Conservation (phyloP, 768 basidiomycete species). For the Macrocybe gigantea region DNA sequence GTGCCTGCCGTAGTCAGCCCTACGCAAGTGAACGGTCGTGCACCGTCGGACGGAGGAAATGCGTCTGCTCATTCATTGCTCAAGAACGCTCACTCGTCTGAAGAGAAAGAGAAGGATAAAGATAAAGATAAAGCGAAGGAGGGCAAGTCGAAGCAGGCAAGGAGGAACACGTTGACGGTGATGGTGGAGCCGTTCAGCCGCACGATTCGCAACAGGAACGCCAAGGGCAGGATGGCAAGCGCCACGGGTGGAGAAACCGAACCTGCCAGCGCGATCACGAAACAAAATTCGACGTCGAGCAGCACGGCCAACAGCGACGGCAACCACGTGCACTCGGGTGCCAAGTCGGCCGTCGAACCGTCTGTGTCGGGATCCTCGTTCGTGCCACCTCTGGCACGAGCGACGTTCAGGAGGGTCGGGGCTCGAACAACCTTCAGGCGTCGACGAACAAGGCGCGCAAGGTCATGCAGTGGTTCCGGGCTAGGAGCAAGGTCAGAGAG, state of each 20-base stretch:
- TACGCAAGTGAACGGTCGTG: conserved; percentile 22
- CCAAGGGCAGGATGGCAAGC: conserved; percentile 26
- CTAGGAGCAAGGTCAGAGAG: conserved; percentile 51
- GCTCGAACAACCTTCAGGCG: conserved; percentile 28
- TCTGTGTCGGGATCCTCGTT: conserved; percentile 12
- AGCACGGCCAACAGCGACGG: not conserved
- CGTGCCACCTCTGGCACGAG: conserved; percentile 29
- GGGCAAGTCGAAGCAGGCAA: conserved; percentile 46
- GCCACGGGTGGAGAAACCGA: conserved; percentile 14
- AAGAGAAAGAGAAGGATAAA: conserved; percentile 9
- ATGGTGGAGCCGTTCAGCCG: conserved; percentile 78
- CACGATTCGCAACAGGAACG: conserved; percentile 37
- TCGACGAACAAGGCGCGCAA: conserved; percentile 87
- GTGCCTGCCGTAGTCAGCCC: conserved; percentile 21
- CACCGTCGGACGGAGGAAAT: conserved; percentile 32
- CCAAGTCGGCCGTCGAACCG: not conserved
- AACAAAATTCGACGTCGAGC: not conserved
- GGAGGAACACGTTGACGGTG: conserved; percentile 80
- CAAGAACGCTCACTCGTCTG: conserved; percentile 15
- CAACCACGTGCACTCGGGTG: not conserved
- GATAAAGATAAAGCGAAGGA: conserved; percentile 22
- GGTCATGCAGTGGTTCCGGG: conserved; percentile 99
- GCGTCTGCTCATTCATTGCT: conserved; percentile 9
- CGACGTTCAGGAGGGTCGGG: no score
- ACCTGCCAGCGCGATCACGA: not conserved